Percentiles rank a stretch among this genome's conserved stretches.
These are phyloP conservation scores for Candolleomyces eurysporus DNA, from an alignment of 768 basidiomycete species.

Conservation along the genomic window DNA sequence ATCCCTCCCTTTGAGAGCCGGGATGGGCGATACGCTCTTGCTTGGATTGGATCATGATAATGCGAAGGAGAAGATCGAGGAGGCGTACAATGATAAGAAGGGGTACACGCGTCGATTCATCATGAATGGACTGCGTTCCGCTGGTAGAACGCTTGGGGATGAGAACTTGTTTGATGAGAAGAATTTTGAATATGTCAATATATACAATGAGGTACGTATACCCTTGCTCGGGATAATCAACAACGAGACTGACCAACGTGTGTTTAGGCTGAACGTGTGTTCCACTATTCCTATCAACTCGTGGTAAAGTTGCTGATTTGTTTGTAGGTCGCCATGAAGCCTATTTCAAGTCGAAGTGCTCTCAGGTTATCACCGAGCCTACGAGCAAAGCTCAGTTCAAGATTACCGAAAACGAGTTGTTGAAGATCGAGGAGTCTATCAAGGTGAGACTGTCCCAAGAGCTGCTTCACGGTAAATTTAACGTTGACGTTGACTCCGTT, in stretches of 20 bases:
- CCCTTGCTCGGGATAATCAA: neutral
- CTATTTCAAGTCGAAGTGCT: constrained; percentile 65
- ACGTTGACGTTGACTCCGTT: neutral
- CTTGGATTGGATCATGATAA: constrained; percentile 91
- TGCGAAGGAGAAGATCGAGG: constrained; percentile 64
- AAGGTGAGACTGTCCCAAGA: constrained; percentile 54
- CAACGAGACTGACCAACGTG: constrained; percentile 1
- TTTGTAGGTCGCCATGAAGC: constrained; percentile 77
- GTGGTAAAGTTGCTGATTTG: constrained; percentile 4
- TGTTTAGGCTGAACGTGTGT: constrained; percentile 28
- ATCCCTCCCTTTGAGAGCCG: constrained; percentile 72
- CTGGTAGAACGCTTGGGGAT: constrained; percentile 67
- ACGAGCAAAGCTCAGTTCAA: constrained; percentile 38
- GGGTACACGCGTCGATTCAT: constrained; percentile 77
- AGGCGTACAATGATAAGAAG: constrained; percentile 81
- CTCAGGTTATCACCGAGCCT: constrained; percentile 58
- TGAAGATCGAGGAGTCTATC: constrained; percentile 84
- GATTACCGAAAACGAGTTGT: constrained; percentile 69
- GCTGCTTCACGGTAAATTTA: neutral
- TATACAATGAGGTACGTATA: constrained; percentile 39
- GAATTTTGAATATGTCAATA: constrained; percentile 79
- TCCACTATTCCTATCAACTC: neutral
- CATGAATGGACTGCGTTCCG: constrained; percentile 78
- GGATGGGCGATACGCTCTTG: constrained; percentile 77
- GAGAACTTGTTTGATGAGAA: constrained; percentile 58